Evolutionary conservation across 2,329 filamentous ascomycete species (phyloP).

Genomic region (Botrytis medusae): DNA sequence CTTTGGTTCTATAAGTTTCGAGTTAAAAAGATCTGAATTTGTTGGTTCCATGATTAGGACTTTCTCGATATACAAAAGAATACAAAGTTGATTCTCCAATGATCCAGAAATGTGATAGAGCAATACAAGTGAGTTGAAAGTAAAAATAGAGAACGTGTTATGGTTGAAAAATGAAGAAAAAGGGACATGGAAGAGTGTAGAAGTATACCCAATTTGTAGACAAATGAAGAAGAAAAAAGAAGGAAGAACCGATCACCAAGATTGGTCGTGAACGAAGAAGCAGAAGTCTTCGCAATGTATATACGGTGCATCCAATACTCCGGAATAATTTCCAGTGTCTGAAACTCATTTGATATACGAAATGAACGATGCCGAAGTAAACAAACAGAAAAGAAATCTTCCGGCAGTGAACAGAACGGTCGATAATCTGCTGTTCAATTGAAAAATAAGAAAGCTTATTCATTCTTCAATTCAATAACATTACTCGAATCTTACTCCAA

Average conservation of each 20-base stretch:
- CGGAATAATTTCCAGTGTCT: neutral
- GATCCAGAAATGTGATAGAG: neutral
- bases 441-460: no score
- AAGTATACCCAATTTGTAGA: neutral
- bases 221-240: neutral
- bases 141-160: neutral
- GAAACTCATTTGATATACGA: neutral
- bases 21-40: neutral
- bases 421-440: neutral
- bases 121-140: fast-evolving
- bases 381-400: neutral
- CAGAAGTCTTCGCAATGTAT: no score
- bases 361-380: neutral
- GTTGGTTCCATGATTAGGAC: neutral
- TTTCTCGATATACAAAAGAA: neutral
- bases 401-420: fast-evolving
- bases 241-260: neutral
- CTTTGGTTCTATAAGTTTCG: neutral
- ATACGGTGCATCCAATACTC: neutral
- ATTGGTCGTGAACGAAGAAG: neutral
- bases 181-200: neutral
- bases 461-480: neutral
- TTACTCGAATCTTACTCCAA: neutral
- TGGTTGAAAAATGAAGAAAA: neutral
- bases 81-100: neutral